These are phyloP conservation scores for Scopulariopsis brevicaulis DNA, from an alignment of 2,329 filamentous ascomycete species.

Conservation along the genomic window DNA sequence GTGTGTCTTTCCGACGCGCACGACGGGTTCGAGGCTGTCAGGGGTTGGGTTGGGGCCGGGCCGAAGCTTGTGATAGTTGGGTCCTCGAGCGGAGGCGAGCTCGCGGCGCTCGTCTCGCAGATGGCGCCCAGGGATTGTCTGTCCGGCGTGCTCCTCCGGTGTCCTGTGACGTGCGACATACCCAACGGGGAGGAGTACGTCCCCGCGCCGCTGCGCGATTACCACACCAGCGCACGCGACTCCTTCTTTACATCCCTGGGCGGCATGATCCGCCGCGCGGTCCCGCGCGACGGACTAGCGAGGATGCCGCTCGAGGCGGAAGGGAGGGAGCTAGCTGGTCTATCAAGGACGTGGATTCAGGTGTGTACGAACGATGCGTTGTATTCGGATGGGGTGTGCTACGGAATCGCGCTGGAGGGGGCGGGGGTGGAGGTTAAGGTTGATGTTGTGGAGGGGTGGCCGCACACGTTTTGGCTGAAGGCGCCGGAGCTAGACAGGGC, in stretches of 20 bases:
- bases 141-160: slow-evolving; percentile 30
- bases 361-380: slow-evolving; percentile 37
- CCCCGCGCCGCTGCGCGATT: slow-evolving; percentile 18
- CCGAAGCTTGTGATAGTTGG: slow-evolving; percentile 24
- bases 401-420: slow-evolving; percentile 27
- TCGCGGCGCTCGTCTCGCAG: slow-evolving; percentile 31
- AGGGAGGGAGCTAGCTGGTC: slow-evolving; percentile 14
- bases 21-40: slow-evolving; percentile 18
- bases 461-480: slow-evolving; percentile 41
- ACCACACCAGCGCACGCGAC: slow-evolving; percentile 26
- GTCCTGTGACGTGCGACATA: slow-evolving; percentile 34
- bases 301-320: slow-evolving; percentile 28
- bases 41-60: slow-evolving; percentile 2
- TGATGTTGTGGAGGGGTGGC: slow-evolving; percentile 31
- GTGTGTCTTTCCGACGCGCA: slow-evolving; percentile 29
- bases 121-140: slow-evolving; percentile 13
- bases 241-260: slow-evolving; percentile 23
- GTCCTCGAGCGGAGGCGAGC: slow-evolving; percentile 35
- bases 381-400: slow-evolving; percentile 39
- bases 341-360: slow-evolving; percentile 35
- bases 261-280: slow-evolving; percentile 17
- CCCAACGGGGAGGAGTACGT: slow-evolving; percentile 23
- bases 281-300: slow-evolving; percentile 26
- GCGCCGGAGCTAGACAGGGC: slow-evolving; percentile 27
- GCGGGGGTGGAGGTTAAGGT: slow-evolving; percentile 26